Percentiles rank a stretch among this genome's conserved stretches.
phyloP scores from a whole-genome alignment of 148 eudicot species.

The Rhododendron ovatum region DNA sequence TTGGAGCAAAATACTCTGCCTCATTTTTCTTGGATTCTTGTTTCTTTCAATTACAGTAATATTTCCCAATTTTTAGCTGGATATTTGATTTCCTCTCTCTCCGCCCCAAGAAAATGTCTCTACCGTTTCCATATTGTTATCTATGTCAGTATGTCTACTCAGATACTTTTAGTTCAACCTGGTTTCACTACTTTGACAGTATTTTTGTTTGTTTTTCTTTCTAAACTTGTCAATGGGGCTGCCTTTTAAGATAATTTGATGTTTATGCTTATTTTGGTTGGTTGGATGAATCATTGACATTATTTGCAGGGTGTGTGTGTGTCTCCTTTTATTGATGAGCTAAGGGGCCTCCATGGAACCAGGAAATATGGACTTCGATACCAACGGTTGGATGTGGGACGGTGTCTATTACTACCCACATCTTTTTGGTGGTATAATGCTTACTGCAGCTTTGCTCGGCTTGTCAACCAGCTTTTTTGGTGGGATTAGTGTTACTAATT shows the following conservation, averaged over 20 bases:
- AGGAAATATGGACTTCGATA: conserved; percentile 64
- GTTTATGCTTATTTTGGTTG: not conserved
- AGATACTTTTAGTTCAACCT: not conserved
- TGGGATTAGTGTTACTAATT: conserved; percentile 55
- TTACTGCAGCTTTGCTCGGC: conserved; percentile 80
- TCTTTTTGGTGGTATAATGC: conserved; percentile 80
- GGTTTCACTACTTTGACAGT: not conserved
- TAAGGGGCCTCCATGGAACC: conserved; percentile 37
- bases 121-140: not conserved
- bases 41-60: not conserved
- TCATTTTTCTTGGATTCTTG: not conserved
- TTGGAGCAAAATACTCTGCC: not conserved
- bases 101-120: not conserved
- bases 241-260: not conserved
- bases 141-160: not conserved
- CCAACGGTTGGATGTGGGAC: conserved; percentile 61
- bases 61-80: not conserved
- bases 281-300: not conserved
- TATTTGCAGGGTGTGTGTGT: conserved; percentile 41
- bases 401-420: conserved; percentile 76
- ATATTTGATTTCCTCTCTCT: not conserved
- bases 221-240: not conserved
- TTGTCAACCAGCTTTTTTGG: conserved; percentile 79
- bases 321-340: conserved; percentile 27
- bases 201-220: not conserved